phyloP scores from a whole-genome alignment of 345 rosid species.

The Cardamine resedifolia region DNA sequence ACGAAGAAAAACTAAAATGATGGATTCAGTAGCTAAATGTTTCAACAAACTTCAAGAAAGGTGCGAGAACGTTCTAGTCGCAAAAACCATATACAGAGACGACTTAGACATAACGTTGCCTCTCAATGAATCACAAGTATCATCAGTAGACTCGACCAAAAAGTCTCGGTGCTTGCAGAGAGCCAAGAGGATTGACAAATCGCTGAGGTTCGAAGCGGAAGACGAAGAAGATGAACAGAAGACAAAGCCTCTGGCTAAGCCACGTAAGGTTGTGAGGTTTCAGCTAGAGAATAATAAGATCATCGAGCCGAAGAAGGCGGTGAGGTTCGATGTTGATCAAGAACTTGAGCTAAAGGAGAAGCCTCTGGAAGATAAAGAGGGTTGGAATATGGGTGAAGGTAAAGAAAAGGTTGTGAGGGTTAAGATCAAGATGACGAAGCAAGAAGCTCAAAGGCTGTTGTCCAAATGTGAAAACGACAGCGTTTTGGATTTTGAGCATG shows the following conservation, averaged over 20 bases:
- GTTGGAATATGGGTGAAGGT: background rate
- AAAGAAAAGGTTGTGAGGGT: constrained; percentile 43
- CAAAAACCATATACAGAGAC: constrained; percentile 27
- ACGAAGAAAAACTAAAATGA: background rate
- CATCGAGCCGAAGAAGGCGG: constrained; percentile 19
- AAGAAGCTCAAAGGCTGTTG: constrained; percentile 53
- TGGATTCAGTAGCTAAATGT: constrained; percentile 35
- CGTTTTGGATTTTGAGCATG: constrained; percentile 51
- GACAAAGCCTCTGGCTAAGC: constrained; percentile 23
- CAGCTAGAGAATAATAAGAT: constrained; percentile 36
- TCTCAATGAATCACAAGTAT: constrained; percentile 19
- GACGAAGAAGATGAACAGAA: constrained; percentile 35
- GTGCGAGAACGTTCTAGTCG: constrained; percentile 15
- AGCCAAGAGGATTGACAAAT: constrained; percentile 32
- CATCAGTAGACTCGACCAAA: constrained; percentile 25
- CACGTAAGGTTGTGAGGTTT: constrained; percentile 40
- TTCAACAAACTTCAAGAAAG: constrained; percentile 36
- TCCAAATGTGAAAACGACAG: constrained; percentile 53
- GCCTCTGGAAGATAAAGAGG: constrained; percentile 20
- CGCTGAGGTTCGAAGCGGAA: constrained; percentile 32
- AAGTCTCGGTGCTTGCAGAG: constrained; percentile 32
- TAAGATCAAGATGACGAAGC: constrained; percentile 64
- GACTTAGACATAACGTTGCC: constrained; percentile 31
- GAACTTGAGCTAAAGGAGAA: constrained; percentile 19
- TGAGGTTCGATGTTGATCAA: constrained; percentile 11